Evolutionary conservation across 163 green algal genomes (phyloP).

Genomic region (Scenedesmus sp.): DNA sequence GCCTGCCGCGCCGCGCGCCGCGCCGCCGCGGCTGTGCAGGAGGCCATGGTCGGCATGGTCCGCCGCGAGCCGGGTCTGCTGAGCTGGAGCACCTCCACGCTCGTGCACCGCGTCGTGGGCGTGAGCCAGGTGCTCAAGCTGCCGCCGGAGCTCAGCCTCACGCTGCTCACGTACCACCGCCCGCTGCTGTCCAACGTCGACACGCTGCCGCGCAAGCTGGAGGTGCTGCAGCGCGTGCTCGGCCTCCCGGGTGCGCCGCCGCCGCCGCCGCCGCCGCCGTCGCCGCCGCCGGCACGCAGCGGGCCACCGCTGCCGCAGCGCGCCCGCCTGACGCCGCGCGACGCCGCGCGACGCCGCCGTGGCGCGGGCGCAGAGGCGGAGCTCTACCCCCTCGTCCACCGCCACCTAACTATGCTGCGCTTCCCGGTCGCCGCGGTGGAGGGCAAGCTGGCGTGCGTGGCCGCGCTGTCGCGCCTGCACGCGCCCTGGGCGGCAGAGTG

Average conservation of each 20-base stretch:
- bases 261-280: no score
- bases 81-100: slow-evolving; percentile 26
- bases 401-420: slow-evolving; percentile 20
- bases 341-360: background rate
- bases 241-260: background rate
- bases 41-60: background rate
- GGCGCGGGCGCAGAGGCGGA: background rate
- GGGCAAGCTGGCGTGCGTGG: slow-evolving; percentile 8
- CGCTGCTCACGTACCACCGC: slow-evolving; percentile 27
- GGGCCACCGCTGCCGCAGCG: no score
- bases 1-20: background rate
- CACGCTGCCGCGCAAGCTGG: slow-evolving; percentile 1
- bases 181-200: background rate
- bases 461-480: background rate
- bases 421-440: background rate
- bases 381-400: slow-evolving; percentile 17
- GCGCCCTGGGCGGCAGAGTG: background rate
- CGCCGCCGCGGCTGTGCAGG: background rate
- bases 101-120: slow-evolving; percentile 14
- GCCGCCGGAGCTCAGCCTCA: slow-evolving; percentile 4
- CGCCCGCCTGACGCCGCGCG: no score
- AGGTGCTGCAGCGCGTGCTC: background rate
- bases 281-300: background rate
- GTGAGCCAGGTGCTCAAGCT: slow-evolving; percentile 24
- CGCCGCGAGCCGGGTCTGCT: slow-evolving; percentile 23